A percentile compares a stretch with the other conserved stretches of the same genome.
These are phyloP conservation scores for Tubosaeta brunneosetosa DNA, from an alignment of 768 basidiomycete species.

Conservation along the genomic window DNA sequence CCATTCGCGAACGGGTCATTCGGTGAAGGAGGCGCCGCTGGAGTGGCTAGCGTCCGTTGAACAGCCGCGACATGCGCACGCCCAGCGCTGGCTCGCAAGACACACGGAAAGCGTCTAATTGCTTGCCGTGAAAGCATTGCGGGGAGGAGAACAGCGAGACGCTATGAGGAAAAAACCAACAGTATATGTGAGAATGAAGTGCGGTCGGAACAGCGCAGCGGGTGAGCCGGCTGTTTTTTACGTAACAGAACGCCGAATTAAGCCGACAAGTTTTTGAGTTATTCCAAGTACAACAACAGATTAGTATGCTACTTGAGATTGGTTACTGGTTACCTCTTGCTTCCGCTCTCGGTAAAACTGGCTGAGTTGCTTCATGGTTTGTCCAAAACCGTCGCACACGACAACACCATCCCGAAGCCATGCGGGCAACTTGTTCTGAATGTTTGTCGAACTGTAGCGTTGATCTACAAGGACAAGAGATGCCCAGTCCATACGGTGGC, in stretches of 20 bases:
- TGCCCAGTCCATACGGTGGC: constrained; percentile 90
- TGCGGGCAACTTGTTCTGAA: constrained; percentile 77
- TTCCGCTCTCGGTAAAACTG: constrained; percentile 64
- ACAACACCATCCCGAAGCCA: constrained; percentile 75
- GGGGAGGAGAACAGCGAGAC: neutral
- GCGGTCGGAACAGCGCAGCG: constrained; percentile 1
- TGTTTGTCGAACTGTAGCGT: constrained; percentile 66
- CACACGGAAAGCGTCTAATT: constrained; percentile 32
- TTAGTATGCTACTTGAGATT: constrained; percentile 2
- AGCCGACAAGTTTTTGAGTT: constrained; percentile 4
- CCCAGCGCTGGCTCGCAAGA: constrained; percentile 20
- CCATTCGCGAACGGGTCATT: constrained; percentile 91
- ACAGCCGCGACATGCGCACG: constrained; percentile 15
- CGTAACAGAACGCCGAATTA: constrained; percentile 13
- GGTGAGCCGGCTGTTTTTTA: constrained; percentile 6
- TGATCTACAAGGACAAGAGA: constrained; percentile 82
- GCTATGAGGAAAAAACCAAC: neutral
- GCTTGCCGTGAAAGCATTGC: constrained; percentile 37
- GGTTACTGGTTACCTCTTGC: neutral
- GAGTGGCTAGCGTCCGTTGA: constrained; percentile 42
- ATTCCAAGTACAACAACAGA: neutral
- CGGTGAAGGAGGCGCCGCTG: constrained; percentile 55
- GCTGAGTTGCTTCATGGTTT: constrained; percentile 62
- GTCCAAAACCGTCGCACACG: constrained; percentile 64
- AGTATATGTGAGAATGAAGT: neutral